phyloP scores from a whole-genome alignment of 495 filamentous ascomycete species.

The Hypoxylon rickii region DNA sequence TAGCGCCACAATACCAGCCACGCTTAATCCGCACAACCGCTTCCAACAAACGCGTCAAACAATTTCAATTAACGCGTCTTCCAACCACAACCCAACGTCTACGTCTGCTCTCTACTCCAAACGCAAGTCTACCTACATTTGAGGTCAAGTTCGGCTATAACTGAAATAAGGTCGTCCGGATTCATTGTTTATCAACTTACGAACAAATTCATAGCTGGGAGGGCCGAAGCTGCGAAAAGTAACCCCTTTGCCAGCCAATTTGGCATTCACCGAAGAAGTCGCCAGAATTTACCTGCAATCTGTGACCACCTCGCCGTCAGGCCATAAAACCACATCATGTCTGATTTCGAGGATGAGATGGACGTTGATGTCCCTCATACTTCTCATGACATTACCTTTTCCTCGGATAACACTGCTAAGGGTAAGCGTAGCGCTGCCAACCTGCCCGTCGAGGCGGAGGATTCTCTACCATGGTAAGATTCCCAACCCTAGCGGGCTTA shows the following conservation, averaged over 20 bases:
- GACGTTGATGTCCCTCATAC: slow-evolving; percentile 73
- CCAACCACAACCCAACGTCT: background rate
- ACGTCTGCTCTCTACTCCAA: too few species aligned
- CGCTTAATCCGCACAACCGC: too few species aligned
- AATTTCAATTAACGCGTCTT: slow-evolving; percentile 36
- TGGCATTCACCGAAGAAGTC: too few species aligned
- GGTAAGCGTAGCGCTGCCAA: slow-evolving; percentile 92
- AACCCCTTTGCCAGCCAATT: too few species aligned
- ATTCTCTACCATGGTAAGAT: slow-evolving; percentile 87
- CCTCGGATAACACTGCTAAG: slow-evolving; percentile 70
- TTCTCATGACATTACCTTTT: slow-evolving; percentile 63
- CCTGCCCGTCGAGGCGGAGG: slow-evolving; percentile 89
- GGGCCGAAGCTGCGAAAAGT: too few species aligned
- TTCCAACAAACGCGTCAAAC: slow-evolving; percentile 20
- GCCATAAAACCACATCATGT: slow-evolving; percentile 64
- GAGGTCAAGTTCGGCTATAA: too few species aligned
- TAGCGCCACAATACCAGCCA: background rate
- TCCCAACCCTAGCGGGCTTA: background rate
- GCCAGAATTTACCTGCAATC: too few species aligned
- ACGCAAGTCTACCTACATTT: too few species aligned
- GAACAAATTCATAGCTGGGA: too few species aligned
- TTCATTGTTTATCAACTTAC: too few species aligned
- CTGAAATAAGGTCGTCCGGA: too few species aligned
- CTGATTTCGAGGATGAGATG: slow-evolving; percentile 90
- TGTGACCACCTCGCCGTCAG: too few species aligned